Conservation (phyloP, 2,329 filamentous ascomycete species). For the Cercospora nicotianae region DNA sequence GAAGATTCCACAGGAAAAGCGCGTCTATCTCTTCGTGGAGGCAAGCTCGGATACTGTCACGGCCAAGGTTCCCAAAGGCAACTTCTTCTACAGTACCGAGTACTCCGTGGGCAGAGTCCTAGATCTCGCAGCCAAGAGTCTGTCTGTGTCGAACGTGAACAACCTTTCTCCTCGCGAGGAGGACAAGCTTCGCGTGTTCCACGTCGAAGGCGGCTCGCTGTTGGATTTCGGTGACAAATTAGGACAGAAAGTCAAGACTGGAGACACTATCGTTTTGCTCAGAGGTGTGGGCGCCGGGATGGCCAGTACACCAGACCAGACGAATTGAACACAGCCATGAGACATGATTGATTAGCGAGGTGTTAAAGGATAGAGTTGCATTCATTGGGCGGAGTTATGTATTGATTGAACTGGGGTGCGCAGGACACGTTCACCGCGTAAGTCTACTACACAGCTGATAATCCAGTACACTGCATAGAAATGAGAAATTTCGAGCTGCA, state of each 20-base stretch:
- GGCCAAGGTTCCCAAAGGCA: conserved; percentile 70
- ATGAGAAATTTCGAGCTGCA: too few relatives aligned
- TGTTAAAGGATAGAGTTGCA: not conserved
- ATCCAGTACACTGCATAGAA: too few relatives aligned
- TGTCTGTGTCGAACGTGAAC: conserved; percentile 83
- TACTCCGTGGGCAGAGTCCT: conserved; percentile 87
- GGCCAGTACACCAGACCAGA: conserved; percentile 35
- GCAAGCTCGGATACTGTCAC: conserved; percentile 83
- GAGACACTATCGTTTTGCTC: conserved; percentile 86
- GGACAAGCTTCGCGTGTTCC: conserved; percentile 81
- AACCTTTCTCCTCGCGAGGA: conserved; percentile 74
- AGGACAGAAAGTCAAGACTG: conserved; percentile 68
- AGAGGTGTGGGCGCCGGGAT: conserved; percentile 73
- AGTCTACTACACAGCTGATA: not conserved
- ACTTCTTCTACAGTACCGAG: conserved; percentile 58
- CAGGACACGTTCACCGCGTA: not conserved
- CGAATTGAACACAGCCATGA: conserved; percentile 11
- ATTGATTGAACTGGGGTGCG: not conserved
- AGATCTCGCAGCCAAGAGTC: conserved; percentile 71
- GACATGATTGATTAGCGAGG: not conserved
- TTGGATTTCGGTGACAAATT: conserved; percentile 88
- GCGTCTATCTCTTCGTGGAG: conserved; percentile 89
- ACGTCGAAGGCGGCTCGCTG: conserved; percentile 84
- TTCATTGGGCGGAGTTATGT: not conserved
- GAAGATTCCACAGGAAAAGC: conserved; percentile 75